These are phyloP conservation scores for Dipteronia sinensis DNA, from an alignment of 345 rosid genomes.

Conservation along the genomic window DNA sequence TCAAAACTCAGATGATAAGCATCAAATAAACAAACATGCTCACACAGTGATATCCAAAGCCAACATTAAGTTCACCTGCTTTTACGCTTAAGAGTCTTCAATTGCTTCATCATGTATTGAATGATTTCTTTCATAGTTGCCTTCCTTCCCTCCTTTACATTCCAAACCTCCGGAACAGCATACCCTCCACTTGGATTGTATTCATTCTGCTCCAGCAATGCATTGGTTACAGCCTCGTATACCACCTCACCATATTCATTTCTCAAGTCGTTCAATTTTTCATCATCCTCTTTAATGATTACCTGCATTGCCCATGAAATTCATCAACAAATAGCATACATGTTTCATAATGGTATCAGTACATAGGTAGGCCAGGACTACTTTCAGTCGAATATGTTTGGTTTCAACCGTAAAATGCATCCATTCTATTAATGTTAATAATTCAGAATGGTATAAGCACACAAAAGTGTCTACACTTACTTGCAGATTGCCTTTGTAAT, in stretches of 20 bases:
- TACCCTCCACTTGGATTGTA: slow-evolving; percentile 35
- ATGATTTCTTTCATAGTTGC: slow-evolving; percentile 33
- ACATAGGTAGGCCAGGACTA: neutral
- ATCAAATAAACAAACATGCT: neutral
- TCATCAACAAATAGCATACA: neutral
- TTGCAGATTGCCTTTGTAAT: slow-evolving; percentile 13
- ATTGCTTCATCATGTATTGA: slow-evolving; percentile 26
- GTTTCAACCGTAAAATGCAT: neutral
- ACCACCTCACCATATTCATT: slow-evolving; percentile 26
- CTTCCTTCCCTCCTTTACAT: slow-evolving; percentile 26
- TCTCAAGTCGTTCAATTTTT: slow-evolving; percentile 24
- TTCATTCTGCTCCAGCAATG: slow-evolving; percentile 35
- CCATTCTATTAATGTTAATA: neutral
- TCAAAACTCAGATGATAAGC: neutral
- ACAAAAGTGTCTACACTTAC: slow-evolving; percentile 12
- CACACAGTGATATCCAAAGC: neutral
- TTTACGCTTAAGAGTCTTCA: slow-evolving; percentile 28
- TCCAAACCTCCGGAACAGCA: slow-evolving; percentile 34
- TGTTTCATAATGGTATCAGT: neutral
- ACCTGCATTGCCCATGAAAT: slow-evolving; percentile 16
- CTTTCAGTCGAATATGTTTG: neutral
- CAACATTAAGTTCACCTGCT: slow-evolving; percentile 3
- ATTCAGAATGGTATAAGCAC: neutral
- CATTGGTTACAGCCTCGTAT: slow-evolving; percentile 28
- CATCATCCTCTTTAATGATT: slow-evolving; percentile 28